Conservation (phyloP, 768 basidiomycete genomes). For the Trametes cubensis region DNA sequence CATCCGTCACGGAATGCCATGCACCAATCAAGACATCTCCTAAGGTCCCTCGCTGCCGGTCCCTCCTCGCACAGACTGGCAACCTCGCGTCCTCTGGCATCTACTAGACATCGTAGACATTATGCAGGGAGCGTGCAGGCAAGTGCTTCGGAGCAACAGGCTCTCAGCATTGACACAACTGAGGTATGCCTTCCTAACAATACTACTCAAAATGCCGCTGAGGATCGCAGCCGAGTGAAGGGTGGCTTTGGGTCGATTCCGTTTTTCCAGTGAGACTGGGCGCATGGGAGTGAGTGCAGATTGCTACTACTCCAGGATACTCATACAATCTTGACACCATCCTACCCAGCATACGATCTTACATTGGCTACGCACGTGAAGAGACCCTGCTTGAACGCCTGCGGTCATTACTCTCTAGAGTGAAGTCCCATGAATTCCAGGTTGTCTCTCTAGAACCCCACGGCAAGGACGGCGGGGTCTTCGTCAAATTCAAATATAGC, state of each 20-base stretch:
- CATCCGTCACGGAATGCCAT: constrained; percentile 2
- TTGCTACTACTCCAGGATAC: not conserved
- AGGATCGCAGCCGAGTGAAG: constrained; percentile 40
- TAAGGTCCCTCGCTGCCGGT: constrained; percentile 1
- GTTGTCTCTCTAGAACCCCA: constrained; percentile 66
- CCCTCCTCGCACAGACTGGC: not conserved
- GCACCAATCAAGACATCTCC: constrained; percentile 1
- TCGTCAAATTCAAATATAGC: constrained; percentile 70
- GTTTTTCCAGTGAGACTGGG: constrained; percentile 76
- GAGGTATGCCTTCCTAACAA: not conserved
- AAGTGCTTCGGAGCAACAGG: not conserved
- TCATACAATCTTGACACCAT: not conserved
- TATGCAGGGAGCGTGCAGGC: constrained; percentile 2
- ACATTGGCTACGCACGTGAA: constrained; percentile 61
- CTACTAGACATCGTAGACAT: constrained; percentile 1
- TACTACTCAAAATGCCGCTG: not conserved
- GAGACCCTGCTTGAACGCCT: constrained; percentile 58
- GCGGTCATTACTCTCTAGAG: constrained; percentile 47
- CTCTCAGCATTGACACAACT: not conserved
- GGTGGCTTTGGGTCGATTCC: constrained; percentile 74
- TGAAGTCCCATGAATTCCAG: constrained; percentile 60
- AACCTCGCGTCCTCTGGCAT: not conserved
- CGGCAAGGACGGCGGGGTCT: constrained; percentile 84
- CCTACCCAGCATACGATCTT: constrained; percentile 57
- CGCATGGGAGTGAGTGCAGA: constrained; percentile 60